phyloP scores from a whole-genome alignment of 805 yeast genomes.

The Pichia gijzeniarum region DNA sequence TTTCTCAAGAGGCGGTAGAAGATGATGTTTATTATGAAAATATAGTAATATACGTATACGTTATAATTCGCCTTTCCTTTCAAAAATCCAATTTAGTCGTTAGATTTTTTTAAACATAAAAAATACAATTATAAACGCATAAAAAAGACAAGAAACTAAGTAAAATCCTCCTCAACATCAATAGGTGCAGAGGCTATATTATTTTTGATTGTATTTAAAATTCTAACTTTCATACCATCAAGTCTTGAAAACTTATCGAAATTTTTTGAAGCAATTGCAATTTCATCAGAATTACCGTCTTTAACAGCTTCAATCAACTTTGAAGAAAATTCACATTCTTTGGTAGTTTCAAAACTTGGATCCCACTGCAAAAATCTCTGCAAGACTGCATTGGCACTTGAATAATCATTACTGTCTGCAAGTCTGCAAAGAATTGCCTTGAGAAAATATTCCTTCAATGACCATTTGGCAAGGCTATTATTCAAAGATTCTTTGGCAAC shows the following conservation, averaged over 20 bases:
- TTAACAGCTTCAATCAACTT: slow-evolving; percentile 69
- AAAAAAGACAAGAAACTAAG: slow-evolving; percentile 15
- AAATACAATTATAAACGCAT: no score
- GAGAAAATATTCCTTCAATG: slow-evolving; percentile 83
- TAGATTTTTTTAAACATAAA: no score
- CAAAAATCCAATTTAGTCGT: no score
- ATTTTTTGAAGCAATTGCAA: slow-evolving; percentile 69
- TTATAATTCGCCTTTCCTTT: no score
- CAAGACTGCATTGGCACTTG: slow-evolving; percentile 74
- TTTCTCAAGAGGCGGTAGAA: slow-evolving; percentile 8
- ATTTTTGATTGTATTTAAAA: slow-evolving; percentile 75
- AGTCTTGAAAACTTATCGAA: slow-evolving; percentile 83
- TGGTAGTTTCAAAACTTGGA: slow-evolving; percentile 62
- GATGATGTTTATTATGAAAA: no score
- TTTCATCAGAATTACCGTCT: slow-evolving; percentile 71
- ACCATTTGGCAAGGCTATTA: slow-evolving; percentile 79
- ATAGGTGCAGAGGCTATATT: slow-evolving; percentile 28
- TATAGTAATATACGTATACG: no score
- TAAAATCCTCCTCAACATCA: slow-evolving; percentile 31
- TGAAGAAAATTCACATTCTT: slow-evolving; percentile 65
- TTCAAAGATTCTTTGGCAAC: slow-evolving; percentile 72
- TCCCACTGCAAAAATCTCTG: slow-evolving; percentile 65
- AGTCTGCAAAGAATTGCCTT: slow-evolving; percentile 78
- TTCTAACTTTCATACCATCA: slow-evolving; percentile 84
- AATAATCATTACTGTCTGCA: slow-evolving; percentile 70